Percentiles rank a stretch among this genome's conserved stretches.
Conservation (phyloP, 2,329 filamentous ascomycete genomes). For the Verticillium isaacii region DNA sequence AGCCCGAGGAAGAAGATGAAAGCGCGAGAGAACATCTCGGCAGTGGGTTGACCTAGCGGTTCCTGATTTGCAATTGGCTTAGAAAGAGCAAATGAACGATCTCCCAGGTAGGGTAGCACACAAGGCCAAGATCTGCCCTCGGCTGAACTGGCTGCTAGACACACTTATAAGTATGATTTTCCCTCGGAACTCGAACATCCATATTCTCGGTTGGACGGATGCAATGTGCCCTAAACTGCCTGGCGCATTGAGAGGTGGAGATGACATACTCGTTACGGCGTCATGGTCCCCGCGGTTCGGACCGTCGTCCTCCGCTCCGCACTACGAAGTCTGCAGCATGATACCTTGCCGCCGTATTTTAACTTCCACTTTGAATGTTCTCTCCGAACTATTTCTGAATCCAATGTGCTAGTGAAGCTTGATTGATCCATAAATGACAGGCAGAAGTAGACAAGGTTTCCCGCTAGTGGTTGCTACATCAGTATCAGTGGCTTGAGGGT, state of each 20-base stretch:
- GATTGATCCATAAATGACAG: background rate
- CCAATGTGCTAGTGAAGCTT: background rate
- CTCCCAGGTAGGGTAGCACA: too few species aligned
- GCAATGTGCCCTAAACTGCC: background rate
- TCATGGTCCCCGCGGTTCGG: background rate
- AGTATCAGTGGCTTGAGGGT: background rate
- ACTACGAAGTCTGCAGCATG: background rate
- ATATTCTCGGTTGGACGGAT: background rate
- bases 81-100: background rate
- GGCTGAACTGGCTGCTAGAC: too few species aligned
- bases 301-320: background rate
- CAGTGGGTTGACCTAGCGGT: background rate
- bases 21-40: background rate
- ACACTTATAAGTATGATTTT: background rate
- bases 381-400: background rate
- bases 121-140: too few species aligned
- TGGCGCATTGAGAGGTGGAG: background rate
- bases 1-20: background rate
- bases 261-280: background rate
- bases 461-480: background rate
- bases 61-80: background rate
- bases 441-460: background rate
- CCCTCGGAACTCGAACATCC: background rate
- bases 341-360: background rate
- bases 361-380: background rate